Evolutionary conservation across 768 basidiomycete genomes (phyloP).

Genomic region (Termitomyces sp.): DNA sequence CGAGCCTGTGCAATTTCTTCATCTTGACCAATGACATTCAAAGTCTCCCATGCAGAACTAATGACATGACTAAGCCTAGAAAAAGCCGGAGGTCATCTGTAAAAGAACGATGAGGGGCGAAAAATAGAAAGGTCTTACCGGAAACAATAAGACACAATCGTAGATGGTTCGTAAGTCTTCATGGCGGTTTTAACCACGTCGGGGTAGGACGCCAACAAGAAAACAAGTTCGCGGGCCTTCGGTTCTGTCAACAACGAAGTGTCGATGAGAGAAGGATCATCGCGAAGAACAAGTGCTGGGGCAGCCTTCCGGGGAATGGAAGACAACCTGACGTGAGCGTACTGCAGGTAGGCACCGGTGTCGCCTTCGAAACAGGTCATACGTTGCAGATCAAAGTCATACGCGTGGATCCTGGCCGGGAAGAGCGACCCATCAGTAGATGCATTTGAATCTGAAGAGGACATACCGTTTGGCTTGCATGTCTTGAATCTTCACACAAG

Average conservation of each 20-base stretch:
- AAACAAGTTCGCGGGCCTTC: conserved; percentile 7
- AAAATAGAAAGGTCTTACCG: background rate
- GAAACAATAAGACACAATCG: conserved; percentile 3
- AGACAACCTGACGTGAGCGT: conserved; percentile 89
- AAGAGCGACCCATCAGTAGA: background rate
- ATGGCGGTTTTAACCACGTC: conserved; percentile 3
- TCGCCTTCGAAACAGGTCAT: conserved; percentile 96
- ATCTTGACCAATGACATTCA: conserved; percentile 7
- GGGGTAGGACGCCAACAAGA: conserved; percentile 9
- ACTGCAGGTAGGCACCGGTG: conserved; percentile 92
- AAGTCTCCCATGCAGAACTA: conserved; percentile 5
- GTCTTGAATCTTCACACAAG: conserved; percentile 95
- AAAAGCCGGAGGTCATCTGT: background rate
- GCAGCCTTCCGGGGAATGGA: conserved; percentile 33
- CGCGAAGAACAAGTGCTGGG: background rate
- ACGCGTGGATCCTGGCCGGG: conserved; percentile 79
- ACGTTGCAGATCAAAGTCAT: conserved; percentile 88
- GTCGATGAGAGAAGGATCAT: conserved; percentile 4
- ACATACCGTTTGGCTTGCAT: conserved; percentile 87
- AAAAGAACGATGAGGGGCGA: background rate
- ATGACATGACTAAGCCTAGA: conserved; percentile 3
- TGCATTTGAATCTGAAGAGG: background rate
- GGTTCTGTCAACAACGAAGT: conserved; percentile 2
- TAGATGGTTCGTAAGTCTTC: conserved; percentile 7
- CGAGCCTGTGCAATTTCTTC: conserved; percentile 8